Percentiles rank a stretch among this genome's conserved stretches.
Conservation (phyloP, 2,329 filamentous ascomycete species). For the Paecilomyces sp. region DNA sequence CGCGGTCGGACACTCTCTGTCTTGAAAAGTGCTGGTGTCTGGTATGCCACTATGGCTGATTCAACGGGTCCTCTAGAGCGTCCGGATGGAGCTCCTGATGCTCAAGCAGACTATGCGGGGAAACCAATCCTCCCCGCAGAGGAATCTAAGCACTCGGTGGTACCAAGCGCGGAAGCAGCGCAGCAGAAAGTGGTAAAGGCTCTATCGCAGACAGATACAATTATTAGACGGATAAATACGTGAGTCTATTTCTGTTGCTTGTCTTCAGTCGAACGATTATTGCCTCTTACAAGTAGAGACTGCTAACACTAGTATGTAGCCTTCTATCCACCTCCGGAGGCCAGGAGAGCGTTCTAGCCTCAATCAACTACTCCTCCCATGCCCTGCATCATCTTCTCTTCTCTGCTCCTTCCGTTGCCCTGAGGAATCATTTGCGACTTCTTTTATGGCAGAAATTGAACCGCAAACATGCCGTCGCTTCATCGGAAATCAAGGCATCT, state of each 20-base stretch:
- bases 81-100: slow-evolving; percentile 5
- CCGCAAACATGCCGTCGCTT: slow-evolving; percentile 3
- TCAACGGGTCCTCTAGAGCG: slow-evolving; percentile 8
- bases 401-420: slow-evolving; percentile 39
- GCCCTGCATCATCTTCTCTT: slow-evolving; percentile 54
- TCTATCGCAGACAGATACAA: slow-evolving; percentile 6
- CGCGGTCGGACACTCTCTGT: slow-evolving; percentile 4
- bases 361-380: slow-evolving; percentile 61
- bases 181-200: slow-evolving; percentile 10
- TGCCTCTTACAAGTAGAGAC: background rate
- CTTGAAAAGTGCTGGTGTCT: slow-evolving; percentile 1
- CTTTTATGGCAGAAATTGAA: slow-evolving; percentile 23
- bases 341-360: slow-evolving; percentile 62
- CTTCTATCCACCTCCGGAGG: slow-evolving; percentile 62
- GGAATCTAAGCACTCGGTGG: slow-evolving; percentile 4
- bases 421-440: slow-evolving; percentile 39
- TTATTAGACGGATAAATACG: slow-evolving; percentile 9
- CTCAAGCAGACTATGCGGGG: slow-evolving; percentile 14
- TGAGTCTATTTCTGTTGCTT: slow-evolving; percentile 6
- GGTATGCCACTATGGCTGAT: slow-evolving; percentile 14
- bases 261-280: background rate
- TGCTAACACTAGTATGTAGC: slow-evolving; percentile 33
- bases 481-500: slow-evolving; percentile 24
- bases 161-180: slow-evolving; percentile 1
- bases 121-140: slow-evolving; percentile 12